Base-by-base conservation (phyloP, 768 basidiomycete species). In the Piloderma croceum region DNA sequence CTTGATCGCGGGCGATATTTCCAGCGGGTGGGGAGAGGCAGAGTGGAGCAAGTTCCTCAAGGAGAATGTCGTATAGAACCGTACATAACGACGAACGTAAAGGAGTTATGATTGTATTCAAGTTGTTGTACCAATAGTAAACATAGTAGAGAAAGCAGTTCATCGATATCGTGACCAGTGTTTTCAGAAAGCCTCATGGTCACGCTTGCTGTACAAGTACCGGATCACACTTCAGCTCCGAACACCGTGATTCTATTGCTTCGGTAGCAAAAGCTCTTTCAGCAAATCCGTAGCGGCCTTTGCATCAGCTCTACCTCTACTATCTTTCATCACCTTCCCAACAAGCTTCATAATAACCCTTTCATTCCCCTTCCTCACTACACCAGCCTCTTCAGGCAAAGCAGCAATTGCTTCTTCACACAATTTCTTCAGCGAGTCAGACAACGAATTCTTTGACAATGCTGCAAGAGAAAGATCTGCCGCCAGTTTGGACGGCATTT, bases 301-400 rank as follows among this genome's bases (percentile, higher is more conserved):
- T 1, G 90, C 86, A 61, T 94, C 81, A 11, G 83, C 89, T 33
- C 77, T 73, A 12, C 94, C 94, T 43, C 76, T 68, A 47, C 80
- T 87, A 36, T 74, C 59, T 59, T 80, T 83, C 88, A 97, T 92
- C 21, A 94, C 87, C 50, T 76, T 70, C 0, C 92, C 92, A 1
- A 93, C 70, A 32, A 97, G 69, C 45, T 83, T 81, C 64, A 86
- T 86, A 27, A 92, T 48, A 5, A 89, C 89, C 44, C 81, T 84
- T n/a, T 61, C 62, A 39, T 84, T 83, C 0, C 93, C 92, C 13
- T 65, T 65, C 12, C 73, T 73, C 27, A 83, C 72, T 13, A 78
- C 82, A 4, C 70, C 69, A 3, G 73, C 79, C 53, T 90, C 86
- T 29, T 68, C 62, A 0, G 89, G 88, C 33, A 88, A 65, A 1